These are phyloP conservation scores for Daldinia vernicosa DNA, from an alignment of 495 filamentous ascomycete species.

Conservation along the genomic window DNA sequence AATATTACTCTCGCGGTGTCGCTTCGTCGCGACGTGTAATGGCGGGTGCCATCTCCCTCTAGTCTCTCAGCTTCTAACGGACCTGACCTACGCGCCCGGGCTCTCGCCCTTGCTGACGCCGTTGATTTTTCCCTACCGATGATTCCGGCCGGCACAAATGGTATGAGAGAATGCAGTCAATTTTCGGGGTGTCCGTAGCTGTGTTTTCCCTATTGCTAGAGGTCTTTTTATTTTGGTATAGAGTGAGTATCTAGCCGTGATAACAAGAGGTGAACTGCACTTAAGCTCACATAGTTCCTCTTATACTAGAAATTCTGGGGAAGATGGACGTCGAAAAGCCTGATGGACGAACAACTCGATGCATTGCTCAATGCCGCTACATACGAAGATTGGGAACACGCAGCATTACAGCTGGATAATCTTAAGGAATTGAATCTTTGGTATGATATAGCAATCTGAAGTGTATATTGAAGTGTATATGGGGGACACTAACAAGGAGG, in stretches of 20 bases:
- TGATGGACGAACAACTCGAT: constrained; percentile 63
- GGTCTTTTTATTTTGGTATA: constrained; percentile 70
- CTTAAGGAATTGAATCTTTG: constrained; percentile 82
- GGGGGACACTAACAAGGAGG: constrained; percentile 18
- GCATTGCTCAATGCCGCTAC: constrained; percentile 68
- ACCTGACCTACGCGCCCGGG: not conserved
- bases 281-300: constrained; percentile 9
- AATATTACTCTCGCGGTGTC: constrained; percentile 17
- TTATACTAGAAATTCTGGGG: constrained; percentile 59
- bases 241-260: constrained; percentile 53
- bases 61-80: constrained; percentile 10
- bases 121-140: constrained; percentile 14
- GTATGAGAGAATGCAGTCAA: constrained; percentile 44
- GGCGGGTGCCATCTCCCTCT: constrained; percentile 14
- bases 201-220: constrained; percentile 67
- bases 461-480: not conserved
- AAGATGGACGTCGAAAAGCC: constrained; percentile 64
- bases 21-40: constrained; percentile 21
- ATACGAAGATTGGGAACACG: constrained; percentile 86
- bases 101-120: constrained; percentile 2
- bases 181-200: constrained; percentile 54
- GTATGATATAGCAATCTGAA: constrained; percentile 52
- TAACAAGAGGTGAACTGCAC: constrained; percentile 4
- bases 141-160: constrained; percentile 20
- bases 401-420: constrained; percentile 81